Evolutionary conservation across 768 basidiomycete species (phyloP).

Genomic region (Cystofilobasidium macerans): DNA sequence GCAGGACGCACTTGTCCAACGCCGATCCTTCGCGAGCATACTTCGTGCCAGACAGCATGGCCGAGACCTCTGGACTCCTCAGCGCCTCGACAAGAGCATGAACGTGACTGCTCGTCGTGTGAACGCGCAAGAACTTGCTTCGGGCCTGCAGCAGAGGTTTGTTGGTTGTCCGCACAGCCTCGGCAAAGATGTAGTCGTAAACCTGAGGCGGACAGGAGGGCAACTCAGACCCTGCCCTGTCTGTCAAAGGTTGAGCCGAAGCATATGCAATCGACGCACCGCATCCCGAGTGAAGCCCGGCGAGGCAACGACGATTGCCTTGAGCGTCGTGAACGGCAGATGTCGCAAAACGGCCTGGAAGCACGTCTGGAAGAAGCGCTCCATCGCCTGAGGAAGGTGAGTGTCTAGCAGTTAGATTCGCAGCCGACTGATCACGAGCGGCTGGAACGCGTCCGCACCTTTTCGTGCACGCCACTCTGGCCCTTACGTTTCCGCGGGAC

Average conservation of each 20-base stretch:
- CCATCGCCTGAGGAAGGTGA: slow-evolving; percentile 47
- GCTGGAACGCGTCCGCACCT: slow-evolving; percentile 38
- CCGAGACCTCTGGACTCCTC: slow-evolving; percentile 69
- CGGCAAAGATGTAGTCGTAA: slow-evolving; percentile 66
- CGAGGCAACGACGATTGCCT: slow-evolving; percentile 88
- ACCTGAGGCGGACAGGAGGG: slow-evolving; percentile 32
- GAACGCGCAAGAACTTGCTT: slow-evolving; percentile 80
- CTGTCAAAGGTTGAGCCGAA: neutral
- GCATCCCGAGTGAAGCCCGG: slow-evolving; percentile 92
- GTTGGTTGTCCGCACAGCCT: slow-evolving; percentile 66
- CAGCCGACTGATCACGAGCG: too few species aligned
- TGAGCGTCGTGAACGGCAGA: slow-evolving; percentile 71
- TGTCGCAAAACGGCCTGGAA: slow-evolving; percentile 81
- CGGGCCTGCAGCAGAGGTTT: slow-evolving; percentile 67
- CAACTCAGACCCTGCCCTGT: too few species aligned
- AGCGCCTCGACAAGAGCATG: slow-evolving; percentile 89
- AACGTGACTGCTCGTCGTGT: slow-evolving; percentile 84
- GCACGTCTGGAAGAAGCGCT: slow-evolving; percentile 68
- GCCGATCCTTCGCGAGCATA: slow-evolving; percentile 87
- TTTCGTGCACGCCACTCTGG: slow-evolving; percentile 76
- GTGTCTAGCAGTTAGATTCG: neutral
- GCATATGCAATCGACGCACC: slow-evolving; percentile 40
- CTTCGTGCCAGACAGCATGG: slow-evolving; percentile 56
- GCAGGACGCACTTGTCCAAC: slow-evolving; percentile 60
- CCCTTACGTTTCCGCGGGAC: slow-evolving; percentile 85